A percentile compares a stretch with the other conserved stretches of the same genome.
phyloP scores from a whole-genome alignment of 2,329 filamentous ascomycete genomes.

The Fusarium sp. region DNA sequence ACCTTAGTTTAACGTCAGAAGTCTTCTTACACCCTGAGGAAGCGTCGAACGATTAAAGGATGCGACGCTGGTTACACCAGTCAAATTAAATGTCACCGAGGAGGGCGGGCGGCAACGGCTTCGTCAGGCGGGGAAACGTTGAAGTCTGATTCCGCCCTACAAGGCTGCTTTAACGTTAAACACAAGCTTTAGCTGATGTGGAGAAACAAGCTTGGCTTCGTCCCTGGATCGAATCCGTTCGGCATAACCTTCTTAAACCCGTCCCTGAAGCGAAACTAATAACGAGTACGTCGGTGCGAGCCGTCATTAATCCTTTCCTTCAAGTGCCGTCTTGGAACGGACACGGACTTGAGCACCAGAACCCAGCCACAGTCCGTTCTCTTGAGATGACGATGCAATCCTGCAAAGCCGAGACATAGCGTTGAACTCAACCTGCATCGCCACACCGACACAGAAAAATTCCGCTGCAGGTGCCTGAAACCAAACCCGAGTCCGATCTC shows the following conservation, averaged over 20 bases:
- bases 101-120: background rate
- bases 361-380: slow-evolving; percentile 4
- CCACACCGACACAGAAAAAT: background rate
- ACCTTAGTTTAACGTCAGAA: too few relatives aligned
- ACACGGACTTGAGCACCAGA: slow-evolving; percentile 13
- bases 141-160: slow-evolving; percentile 3
- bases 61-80: background rate
- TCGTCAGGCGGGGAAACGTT: background rate
- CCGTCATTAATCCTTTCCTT: background rate
- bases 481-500: slow-evolving; percentile 3
- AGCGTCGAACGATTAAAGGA: background rate
- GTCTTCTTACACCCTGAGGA: too few relatives aligned
- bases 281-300: background rate
- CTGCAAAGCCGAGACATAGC: background rate
- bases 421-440: background rate
- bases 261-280: background rate
- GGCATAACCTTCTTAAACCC: background rate
- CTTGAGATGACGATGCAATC: background rate
- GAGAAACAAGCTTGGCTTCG: background rate
- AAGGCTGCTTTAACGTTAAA: slow-evolving; percentile 8
- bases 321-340: slow-evolving; percentile 10
- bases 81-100: background rate
- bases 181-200: slow-evolving; percentile 1
- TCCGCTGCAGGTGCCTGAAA: background rate
- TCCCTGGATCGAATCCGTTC: background rate